Evolutionary conservation across 257 asterid genomes (phyloP).

Genomic region (Solanum ahanhuiri): DNA sequence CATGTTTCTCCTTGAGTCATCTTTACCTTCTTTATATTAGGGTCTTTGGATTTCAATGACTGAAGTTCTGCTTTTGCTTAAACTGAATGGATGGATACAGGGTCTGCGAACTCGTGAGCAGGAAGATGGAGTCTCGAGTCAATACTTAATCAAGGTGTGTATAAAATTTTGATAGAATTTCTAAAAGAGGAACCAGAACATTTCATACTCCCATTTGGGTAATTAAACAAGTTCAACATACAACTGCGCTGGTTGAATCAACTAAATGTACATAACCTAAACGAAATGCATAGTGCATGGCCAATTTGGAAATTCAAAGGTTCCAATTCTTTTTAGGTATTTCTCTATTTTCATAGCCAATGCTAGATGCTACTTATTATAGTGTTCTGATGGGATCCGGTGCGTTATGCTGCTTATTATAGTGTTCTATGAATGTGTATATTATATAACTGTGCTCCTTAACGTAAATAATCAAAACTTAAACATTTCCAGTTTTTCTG

Average conservation of each 20-base stretch:
- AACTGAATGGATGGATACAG: slow-evolving; percentile 24
- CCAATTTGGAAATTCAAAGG: not conserved
- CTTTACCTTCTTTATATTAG: not conserved
- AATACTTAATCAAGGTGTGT: slow-evolving; percentile 65
- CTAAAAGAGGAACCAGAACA: not conserved
- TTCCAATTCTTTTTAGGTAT: not conserved
- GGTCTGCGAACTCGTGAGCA: slow-evolving; percentile 85
- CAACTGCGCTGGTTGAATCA: not conserved
- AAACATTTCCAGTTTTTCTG: not conserved
- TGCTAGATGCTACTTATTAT: not conserved
- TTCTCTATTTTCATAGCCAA: not conserved
- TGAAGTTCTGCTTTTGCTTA: not conserved
- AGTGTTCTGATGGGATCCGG: not conserved
- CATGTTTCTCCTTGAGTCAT: slow-evolving; percentile 1
- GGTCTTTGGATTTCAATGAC: slow-evolving; percentile 1
- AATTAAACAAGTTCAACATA: not conserved
- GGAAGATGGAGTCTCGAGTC: slow-evolving; percentile 89
- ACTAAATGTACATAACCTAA: not conserved
- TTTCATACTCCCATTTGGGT: not conserved
- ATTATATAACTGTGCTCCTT: not conserved
- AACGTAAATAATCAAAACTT: not conserved
- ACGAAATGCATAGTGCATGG: not conserved
- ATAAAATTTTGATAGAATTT: too few relatives aligned
- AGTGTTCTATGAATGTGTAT: not conserved
- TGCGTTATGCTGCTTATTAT: not conserved